Base-by-base conservation (phyloP, 148 eudicot species). In the Rhododendron ferrugineum region DNA sequence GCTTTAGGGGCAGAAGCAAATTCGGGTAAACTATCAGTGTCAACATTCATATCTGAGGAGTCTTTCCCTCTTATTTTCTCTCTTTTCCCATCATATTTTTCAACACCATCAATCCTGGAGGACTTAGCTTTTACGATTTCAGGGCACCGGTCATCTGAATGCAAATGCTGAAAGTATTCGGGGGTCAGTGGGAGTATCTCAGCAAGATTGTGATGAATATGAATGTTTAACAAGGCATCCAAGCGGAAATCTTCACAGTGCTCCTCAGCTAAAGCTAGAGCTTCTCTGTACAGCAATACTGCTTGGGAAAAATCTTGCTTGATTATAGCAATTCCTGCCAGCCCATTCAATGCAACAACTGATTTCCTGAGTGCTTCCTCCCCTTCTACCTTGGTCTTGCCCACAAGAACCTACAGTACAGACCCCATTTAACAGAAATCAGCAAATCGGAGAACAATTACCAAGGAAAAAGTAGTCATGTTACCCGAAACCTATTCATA, bases 371-470 rank as follows among this genome's bases (percentile, higher is more conserved):
- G 92, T 18, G 93, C 97, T 79, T 96, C 99, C 87, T 96, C 98
- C 54, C 99, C 99, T 89, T 96, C 99, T 80, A 96, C 68, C 93
- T 94, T 96, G 60, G 97, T 96, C 90, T 96, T 96, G 77, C 94
- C 93, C 81, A 95, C 91, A 91, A 96, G 98, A 84, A 93, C 97
- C 99, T 96, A 87, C 64, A 86, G 34, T 73, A 85, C 26, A 80
- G 70, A 34, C 37, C 83, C 83, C 83, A 34, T 62, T 32, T 54
- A 80, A 54, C 66, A 84, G 85, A 42, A 50, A 87, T 80, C 34
- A 79, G 30, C 64, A 85, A 30, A 78, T 58, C 11, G 58, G 52
- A 23, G 54, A 78, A 11, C 20, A 8, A 11, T 22, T 42, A 78
- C 40, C 28, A 26, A 58, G n/a, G 49, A 49, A 76, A 85, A 28